Evolutionary conservation across 805 yeast genomes (phyloP).

Genomic region (Ogataea degrootiae): DNA sequence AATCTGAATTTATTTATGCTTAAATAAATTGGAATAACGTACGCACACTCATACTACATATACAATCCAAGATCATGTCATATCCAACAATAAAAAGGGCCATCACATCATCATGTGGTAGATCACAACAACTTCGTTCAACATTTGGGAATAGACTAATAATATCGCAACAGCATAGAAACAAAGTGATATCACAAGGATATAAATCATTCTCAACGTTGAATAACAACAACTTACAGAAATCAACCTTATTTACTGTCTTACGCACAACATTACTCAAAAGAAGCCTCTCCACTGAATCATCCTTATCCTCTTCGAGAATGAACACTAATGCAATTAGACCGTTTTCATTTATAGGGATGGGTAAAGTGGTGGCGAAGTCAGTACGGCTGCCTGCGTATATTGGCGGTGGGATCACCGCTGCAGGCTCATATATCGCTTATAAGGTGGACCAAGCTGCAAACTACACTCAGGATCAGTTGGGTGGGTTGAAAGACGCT

Average conservation of each 20-base stretch:
- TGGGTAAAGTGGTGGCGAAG: slow-evolving; percentile 52
- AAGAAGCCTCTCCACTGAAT: slow-evolving; percentile 2
- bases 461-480: slow-evolving; percentile 59
- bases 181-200: no score
- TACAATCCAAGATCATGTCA: no score
- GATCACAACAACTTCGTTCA: no score
- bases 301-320: not conserved
- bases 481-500: slow-evolving; percentile 57
- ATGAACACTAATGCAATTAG: slow-evolving; percentile 7
- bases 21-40: no score
- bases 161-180: no score
- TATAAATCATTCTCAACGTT: no score
- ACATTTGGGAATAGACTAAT: no score
- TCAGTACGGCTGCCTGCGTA: slow-evolving; percentile 68
- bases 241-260: slow-evolving; percentile 1
- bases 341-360: slow-evolving; percentile 31
- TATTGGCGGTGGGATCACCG: slow-evolving; percentile 87
- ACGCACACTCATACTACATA: no score
- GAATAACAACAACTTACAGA: no score
- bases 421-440: slow-evolving; percentile 89
- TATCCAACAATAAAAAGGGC: no score
- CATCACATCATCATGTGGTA: no score
- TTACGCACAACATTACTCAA: slow-evolving; percentile 1
- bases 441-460: slow-evolving; percentile 90
- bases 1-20: no score